Percentiles rank a stretch among this genome's conserved stretches.
phyloP scores from a whole-genome alignment of 352 stramenopile species.

The Elongisporangium anandrum region DNA sequence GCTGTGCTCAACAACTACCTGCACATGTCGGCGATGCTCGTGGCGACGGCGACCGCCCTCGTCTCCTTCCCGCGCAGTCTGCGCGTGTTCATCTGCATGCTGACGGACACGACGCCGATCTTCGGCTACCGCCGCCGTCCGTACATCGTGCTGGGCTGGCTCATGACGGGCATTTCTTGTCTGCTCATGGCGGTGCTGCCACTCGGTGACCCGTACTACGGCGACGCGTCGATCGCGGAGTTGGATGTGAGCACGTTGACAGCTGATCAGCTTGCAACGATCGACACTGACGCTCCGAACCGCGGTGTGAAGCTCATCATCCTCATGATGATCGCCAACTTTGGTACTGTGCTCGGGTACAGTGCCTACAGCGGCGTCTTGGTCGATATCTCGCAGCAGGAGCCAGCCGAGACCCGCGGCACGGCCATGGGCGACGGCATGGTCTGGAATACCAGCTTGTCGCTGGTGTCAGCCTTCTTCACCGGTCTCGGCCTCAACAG shows the following conservation, averaged over 20 bases:
- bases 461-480: conserved; percentile 35
- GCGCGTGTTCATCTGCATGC: conserved; percentile 60
- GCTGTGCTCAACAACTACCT: conserved; percentile 60
- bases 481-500: conserved; percentile 46
- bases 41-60: conserved; percentile 41
- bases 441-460: conserved; percentile 30
- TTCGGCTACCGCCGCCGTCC: conserved; percentile 72
- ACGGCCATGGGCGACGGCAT: conserved; percentile 29
- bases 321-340: conserved; percentile 66
- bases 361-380: conserved; percentile 61
- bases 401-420: conserved; percentile 31
- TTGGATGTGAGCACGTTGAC: conserved; percentile 22
- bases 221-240: conserved; percentile 24
- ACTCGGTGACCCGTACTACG: conserved; percentile 46
- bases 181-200: conserved; percentile 45
- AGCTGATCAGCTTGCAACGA: conserved; percentile 22
- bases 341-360: conserved; percentile 75
- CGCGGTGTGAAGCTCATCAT: conserved; percentile 51
- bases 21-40: conserved; percentile 48
- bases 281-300: conserved; percentile 40
- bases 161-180: conserved; percentile 27
- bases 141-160: conserved; percentile 77
- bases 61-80: conserved; percentile 47
- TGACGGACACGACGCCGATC: conserved; percentile 77
- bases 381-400: conserved; percentile 58